Conservation (phyloP, 2,329 filamentous ascomycete species). For the Purpureocillium takamizusanense region DNA sequence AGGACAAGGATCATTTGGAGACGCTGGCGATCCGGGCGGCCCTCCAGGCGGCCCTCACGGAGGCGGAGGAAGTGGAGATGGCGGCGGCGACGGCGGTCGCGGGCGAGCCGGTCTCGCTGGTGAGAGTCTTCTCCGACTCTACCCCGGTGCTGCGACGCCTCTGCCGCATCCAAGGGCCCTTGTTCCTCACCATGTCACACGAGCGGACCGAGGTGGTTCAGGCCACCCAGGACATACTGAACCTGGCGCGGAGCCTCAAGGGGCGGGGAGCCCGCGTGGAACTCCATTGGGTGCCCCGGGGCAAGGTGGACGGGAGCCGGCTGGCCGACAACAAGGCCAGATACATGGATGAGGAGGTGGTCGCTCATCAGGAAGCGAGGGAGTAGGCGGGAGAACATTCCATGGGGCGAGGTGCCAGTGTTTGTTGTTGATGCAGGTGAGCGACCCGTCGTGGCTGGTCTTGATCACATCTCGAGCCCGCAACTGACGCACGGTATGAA, state of each 20-base stretch:
- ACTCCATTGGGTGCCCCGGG: conserved; percentile 11
- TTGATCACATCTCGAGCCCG: too few relatives aligned
- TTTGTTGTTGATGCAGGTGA: too few relatives aligned
- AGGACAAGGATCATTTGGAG: not conserved
- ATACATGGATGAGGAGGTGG: too few relatives aligned
- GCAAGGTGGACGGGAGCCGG: conserved; percentile 3
- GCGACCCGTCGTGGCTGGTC: too few relatives aligned
- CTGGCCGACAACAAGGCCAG: conserved; percentile 4
- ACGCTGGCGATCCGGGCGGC: conserved; percentile 7
- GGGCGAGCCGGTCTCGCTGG: not conserved
- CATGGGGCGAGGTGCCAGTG: too few relatives aligned
- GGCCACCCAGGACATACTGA: not conserved
- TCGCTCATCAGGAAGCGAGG: too few relatives aligned
- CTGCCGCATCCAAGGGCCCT: not conserved
- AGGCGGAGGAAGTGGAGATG: too few relatives aligned
- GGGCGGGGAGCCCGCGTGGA: conserved; percentile 3
- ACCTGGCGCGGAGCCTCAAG: not conserved
- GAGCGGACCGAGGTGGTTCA: not conserved
- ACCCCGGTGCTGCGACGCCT: conserved; percentile 1
- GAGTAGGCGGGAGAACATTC: too few relatives aligned
- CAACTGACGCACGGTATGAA: too few relatives aligned
- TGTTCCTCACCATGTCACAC: too few relatives aligned
- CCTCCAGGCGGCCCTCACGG: conserved; percentile 6
- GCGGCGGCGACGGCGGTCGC: too few relatives aligned
- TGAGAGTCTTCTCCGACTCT: conserved; percentile 8